Evolutionary conservation across 2,329 filamentous ascomycete species (phyloP).

Genomic region (Hypoxylon sp.): DNA sequence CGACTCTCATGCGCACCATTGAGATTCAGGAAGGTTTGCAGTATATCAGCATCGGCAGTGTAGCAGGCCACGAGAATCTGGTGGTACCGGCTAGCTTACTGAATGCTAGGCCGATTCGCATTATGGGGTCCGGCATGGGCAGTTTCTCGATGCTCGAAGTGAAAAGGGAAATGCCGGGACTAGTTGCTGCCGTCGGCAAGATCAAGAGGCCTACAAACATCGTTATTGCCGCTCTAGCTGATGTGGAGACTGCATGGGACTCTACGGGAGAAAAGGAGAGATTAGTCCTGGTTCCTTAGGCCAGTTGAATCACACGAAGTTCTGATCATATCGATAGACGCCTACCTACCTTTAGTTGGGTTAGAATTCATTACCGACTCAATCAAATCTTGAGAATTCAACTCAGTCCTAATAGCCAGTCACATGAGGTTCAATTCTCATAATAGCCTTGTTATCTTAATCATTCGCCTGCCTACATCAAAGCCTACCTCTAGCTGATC

Average conservation of each 20-base stretch:
- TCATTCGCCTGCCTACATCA: no score
- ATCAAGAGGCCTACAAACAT: constrained; percentile 28
- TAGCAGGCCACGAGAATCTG: constrained; percentile 22
- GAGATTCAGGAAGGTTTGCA: constrained; percentile 13
- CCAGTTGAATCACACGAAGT: no score
- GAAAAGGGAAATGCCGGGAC: constrained; percentile 15
- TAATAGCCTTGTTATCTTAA: no score
- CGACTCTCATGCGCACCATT: constrained; percentile 20
- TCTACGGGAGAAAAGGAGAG: constrained; percentile 28
- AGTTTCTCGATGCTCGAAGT: constrained; percentile 23
- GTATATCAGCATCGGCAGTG: constrained; percentile 17
- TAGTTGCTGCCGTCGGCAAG: constrained; percentile 17
- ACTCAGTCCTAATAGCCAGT: no score
- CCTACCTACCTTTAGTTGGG: no score
- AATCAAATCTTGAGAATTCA: no score
- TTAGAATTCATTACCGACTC: no score
- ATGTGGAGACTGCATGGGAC: constrained; percentile 25
- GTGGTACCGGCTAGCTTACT: constrained; percentile 22
- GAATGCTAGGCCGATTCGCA: constrained; percentile 16
- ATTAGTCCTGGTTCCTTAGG: constrained; percentile 29
- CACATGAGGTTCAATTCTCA: no score
- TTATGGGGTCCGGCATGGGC: constrained; percentile 34
- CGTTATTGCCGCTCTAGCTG: constrained; percentile 25
- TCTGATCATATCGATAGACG: no score
- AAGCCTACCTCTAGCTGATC: no score